Evolutionary conservation across 139 green algal species (phyloP), one percentile per base, ranked within the genome.

Genomic region (Coelastrella sp.): DNA sequence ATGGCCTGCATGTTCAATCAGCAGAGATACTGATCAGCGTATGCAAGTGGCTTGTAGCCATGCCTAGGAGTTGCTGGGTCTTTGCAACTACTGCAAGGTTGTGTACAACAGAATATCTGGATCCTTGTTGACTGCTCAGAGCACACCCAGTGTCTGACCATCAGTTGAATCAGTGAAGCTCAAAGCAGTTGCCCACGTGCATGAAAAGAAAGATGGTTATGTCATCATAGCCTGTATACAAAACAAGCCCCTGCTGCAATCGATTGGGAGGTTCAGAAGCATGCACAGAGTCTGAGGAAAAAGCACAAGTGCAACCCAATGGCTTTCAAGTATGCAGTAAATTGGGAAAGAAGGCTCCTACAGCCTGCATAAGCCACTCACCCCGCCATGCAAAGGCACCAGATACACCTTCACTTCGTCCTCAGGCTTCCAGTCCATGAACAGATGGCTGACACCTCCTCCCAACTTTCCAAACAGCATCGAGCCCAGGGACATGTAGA

Each of bases 151-250:
- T 59, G 19, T 83, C 20, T 14, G 73, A 54, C 85, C 73, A 32
- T 89, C 85, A 11, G 65, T 54, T 59, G 85, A 89, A n/a, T 96
- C 90, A 57, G n/a, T n/a, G n/a, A n/a, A n/a, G n/a, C n/a, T n/a
- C n/a, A n/a, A 93, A 97, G 10, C 92, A 93, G 76, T 98, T 98
- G 75, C 84, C 91, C 77, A 93, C 95, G 85, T 98, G 96, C 79
- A 98, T 97, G 4, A 88, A n/a, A n/a, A n/a, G n/a, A n/a, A n/a
- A n/a, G n/a, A n/a, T n/a, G n/a, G n/a, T n/a, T n/a, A n/a, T n/a
- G n/a, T n/a, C n/a, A 92, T 47, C 32, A 47, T 47, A 47, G 32
- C 32, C 32, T 47, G 32, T 47, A 47, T 47, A 47, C 32, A 47
- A 47, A 47, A 47, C 32, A 47, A 47, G 32, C 32, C 0, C 32